A percentile compares a stretch with the other conserved stretches of the same genome.
Conservation (phyloP, 2,329 filamentous ascomycete species). For the Aureobasidium sp. region DNA sequence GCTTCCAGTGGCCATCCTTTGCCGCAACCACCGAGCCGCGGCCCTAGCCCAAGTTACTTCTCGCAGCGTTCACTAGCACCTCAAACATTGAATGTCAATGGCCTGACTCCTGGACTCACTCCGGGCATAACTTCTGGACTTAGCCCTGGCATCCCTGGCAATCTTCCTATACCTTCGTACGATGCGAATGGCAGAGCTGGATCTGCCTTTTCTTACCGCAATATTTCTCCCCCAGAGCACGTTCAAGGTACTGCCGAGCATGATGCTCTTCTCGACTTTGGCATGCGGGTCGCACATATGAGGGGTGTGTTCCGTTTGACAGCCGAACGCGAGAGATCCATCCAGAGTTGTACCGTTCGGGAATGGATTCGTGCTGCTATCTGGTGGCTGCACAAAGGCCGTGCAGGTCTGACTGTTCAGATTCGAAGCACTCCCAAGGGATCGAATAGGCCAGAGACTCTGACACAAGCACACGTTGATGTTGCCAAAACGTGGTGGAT, state of each 20-base stretch:
- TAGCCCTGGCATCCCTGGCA: not conserved
- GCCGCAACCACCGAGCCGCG: not conserved
- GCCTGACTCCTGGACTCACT: not conserved
- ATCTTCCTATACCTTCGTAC: not conserved
- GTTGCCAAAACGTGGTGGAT: conserved; percentile 83
- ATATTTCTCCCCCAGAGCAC: conserved; percentile 17
- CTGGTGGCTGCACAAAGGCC: conserved; percentile 87
- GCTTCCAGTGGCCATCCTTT: not conserved
- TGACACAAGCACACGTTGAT: conserved; percentile 74
- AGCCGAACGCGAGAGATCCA: conserved; percentile 61
- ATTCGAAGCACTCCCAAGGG: conserved; percentile 56
- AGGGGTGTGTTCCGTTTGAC: conserved; percentile 69
- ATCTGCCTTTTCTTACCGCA: not conserved
- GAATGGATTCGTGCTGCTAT: conserved; percentile 60
- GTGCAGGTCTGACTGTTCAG: conserved; percentile 63
- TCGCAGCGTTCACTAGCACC: conserved; percentile 2
- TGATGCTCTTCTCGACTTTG: conserved; percentile 59
- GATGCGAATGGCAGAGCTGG: not conserved
- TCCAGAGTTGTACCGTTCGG: conserved; percentile 51
- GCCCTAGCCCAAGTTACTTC: conserved; percentile 1
- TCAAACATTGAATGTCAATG: not conserved
- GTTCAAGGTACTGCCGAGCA: conserved; percentile 45
- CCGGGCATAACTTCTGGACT: not conserved
- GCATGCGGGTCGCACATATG: conserved; percentile 61
- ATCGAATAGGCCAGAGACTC: conserved; percentile 43